Evolutionary conservation across 2,329 filamentous ascomycete genomes (phyloP), one percentile per base, ranked within the genome.

Genomic region (Xenoacremonium recifei): DNA sequence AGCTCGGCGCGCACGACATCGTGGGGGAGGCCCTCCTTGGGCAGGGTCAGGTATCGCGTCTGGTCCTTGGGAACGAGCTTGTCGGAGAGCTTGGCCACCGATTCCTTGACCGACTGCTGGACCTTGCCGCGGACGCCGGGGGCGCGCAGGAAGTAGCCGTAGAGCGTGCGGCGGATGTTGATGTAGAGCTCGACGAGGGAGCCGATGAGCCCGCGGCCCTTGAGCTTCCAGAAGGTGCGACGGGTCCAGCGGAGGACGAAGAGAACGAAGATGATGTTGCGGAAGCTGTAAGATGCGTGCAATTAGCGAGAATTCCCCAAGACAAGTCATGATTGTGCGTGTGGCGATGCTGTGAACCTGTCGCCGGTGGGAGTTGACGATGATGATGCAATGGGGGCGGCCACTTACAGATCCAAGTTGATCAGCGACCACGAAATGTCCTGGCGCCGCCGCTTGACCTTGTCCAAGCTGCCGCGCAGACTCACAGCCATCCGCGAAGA

Each of bases 111-210:
- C 65, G 97, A 88, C 55, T 87, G 84, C 61, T 90, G 83, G 10
- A 99, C 89, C 66, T 92, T 83, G 50, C 80, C 80, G 54, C 89
- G 87, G 39, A 99, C 89, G 42, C 91, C 90, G 1, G 93, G 93
- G 21, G 89, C 79, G 48, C 83, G 82, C 35, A 99, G 77, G 71
- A 99, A 93, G 61, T 89, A 77, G 48, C 87, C 87, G 67, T 95
- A 99, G 37, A 86, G 74, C 48, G 83, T 79, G 50, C 89, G 82
- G 50, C 85, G 85, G 48, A 85, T 61, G 50, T 83, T 77, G 49
- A 75, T 71, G 72, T 93, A 96, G 49, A 87, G 68, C 66, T 92
- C 84, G 59, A 80, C 72, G 47, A 89, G 59, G 44, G 88, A 87
- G 50, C 92, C 92, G 61, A 95, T 69, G 57, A 93, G 66, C 52